These are phyloP conservation scores for Escallonia herrerae DNA, from an alignment of 129 eudicot genomes.

Conservation along the genomic window DNA sequence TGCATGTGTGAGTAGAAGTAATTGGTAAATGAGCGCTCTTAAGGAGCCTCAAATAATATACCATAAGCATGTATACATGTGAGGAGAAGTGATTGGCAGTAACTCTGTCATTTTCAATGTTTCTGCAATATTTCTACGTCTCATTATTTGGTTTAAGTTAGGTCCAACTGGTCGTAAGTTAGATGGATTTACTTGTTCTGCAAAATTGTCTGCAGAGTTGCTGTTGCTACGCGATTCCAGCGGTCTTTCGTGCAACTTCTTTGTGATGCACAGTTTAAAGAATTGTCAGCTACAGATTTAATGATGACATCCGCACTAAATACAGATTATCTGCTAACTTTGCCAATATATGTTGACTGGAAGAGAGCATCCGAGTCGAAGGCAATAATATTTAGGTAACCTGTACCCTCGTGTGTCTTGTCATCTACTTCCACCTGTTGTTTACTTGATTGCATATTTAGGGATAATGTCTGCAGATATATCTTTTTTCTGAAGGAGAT, in stretches of 20 bases:
- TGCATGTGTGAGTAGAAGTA: no score
- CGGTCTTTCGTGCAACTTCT: constrained; percentile 80
- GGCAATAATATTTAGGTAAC: constrained; percentile 84
- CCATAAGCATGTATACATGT: not conserved
- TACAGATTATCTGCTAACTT: constrained; percentile 87
- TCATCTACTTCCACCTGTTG: not conserved
- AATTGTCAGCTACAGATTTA: constrained; percentile 83
- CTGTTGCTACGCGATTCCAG: constrained; percentile 78
- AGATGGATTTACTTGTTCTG: constrained; percentile 15
- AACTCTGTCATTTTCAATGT: not conserved
- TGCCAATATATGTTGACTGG: constrained; percentile 95
- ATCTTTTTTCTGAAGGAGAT: no score
- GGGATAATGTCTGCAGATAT: no score
- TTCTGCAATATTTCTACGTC: not conserved
- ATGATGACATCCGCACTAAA: constrained; percentile 82
- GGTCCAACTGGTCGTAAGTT: constrained; percentile 3
- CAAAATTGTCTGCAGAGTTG: constrained; percentile 35
- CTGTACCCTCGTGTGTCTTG: not conserved
- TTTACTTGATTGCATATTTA: no score
- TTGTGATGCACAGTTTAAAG: constrained; percentile 81
- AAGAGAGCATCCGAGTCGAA: constrained; percentile 80
- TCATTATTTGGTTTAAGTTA: not conserved
- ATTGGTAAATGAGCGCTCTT: no score
- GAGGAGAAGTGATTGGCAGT: not conserved
- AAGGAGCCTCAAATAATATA: no score